A percentile compares a stretch with the other conserved stretches of the same genome.
Evolutionary conservation across 2,329 filamentous ascomycete genomes (phyloP).

Genomic region (Colletotrichum orbiculare): DNA sequence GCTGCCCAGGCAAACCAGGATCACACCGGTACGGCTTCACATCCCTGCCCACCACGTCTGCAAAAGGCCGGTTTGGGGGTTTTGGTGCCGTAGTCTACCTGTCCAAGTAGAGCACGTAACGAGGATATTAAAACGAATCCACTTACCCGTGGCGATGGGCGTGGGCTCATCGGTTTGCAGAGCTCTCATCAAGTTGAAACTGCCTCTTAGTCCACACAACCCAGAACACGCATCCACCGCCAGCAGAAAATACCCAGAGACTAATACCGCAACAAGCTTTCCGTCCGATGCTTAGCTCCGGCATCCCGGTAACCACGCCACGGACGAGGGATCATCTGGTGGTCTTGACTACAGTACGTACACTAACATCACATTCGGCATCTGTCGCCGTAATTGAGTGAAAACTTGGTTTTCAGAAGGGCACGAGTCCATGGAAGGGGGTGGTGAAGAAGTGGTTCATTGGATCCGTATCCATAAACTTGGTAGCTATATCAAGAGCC

Average conservation of each 20-base stretch:
- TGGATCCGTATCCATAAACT: background rate
- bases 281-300: conserved; percentile 26
- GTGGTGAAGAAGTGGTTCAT: background rate
- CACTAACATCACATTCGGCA: conserved; percentile 17
- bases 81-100: too few relatives aligned
- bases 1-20: conserved; percentile 3
- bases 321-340: background rate
- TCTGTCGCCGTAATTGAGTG: conserved; percentile 24
- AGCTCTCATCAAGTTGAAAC: conserved; percentile 24
- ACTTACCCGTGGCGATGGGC: conserved; percentile 7
- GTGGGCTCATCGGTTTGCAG: conserved; percentile 1
- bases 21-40: background rate
- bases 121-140: conserved; percentile 17
- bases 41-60: too few relatives aligned
- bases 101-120: background rate
- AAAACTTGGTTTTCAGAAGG: conserved; percentile 6
- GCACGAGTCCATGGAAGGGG: background rate
- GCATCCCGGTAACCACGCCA: conserved; percentile 16
- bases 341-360: background rate
- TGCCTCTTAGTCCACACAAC: conserved; percentile 11
- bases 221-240: conserved; percentile 1
- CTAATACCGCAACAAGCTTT: conserved; percentile 30
- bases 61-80: too few relatives aligned
- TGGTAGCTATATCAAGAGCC: conserved; percentile 20
- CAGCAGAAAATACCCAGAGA: too few relatives aligned